phyloP scores from a whole-genome alignment of 345 rosid genomes.

The Citrus sp. region DNA sequence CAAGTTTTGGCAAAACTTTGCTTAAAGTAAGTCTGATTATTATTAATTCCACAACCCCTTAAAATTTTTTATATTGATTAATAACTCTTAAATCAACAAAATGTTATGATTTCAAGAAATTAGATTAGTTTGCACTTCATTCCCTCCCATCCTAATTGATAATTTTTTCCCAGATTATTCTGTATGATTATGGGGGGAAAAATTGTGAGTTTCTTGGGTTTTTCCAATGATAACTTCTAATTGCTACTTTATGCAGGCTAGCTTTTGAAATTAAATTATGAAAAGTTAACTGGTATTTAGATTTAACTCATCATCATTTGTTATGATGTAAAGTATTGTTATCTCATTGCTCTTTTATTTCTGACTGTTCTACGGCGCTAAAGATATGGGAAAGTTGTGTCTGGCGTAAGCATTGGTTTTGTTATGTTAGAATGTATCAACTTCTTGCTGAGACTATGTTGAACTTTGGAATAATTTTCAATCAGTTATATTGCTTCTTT shows the following conservation, averaged over 20 bases:
- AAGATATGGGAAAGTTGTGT: not conserved
- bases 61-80: not conserved
- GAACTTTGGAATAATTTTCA: not conserved
- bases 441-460: not conserved
- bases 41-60: not conserved
- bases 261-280: not conserved
- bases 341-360: not conserved
- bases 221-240: not conserved
- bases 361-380: not conserved
- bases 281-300: not conserved
- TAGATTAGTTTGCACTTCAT: not conserved
- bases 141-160: not conserved
- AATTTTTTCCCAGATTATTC: not conserved
- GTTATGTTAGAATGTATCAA: not conserved
- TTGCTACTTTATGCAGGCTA: not conserved
- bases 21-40: constrained; percentile 45
- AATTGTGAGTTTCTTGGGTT: not conserved
- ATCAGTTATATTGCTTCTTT: not conserved
- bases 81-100: not conserved
- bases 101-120: not conserved
- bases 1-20: constrained; percentile 92
- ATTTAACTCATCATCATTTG: not conserved
- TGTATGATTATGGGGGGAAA: not conserved
- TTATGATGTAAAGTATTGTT: not conserved
- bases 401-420: not conserved